These are phyloP conservation scores for Theobroma cacao DNA, from an alignment of 345 rosid species.

Conservation along the genomic window DNA sequence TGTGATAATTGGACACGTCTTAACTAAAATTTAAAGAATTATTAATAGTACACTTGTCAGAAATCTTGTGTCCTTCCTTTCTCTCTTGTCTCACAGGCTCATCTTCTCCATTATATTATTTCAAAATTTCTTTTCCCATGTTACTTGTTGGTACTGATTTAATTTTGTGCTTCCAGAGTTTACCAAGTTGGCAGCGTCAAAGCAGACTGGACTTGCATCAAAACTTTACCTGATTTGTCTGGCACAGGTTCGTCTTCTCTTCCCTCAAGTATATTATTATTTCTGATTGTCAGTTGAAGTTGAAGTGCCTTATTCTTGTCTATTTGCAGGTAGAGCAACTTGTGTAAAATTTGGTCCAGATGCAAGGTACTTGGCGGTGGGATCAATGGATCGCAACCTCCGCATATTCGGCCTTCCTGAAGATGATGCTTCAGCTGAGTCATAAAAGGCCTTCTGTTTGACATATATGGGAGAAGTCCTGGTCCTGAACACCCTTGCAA, in stretches of 20 bases:
- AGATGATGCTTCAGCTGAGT: constrained; percentile 46
- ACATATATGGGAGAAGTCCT: background rate
- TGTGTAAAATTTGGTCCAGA: constrained; percentile 78
- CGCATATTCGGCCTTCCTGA: constrained; percentile 76
- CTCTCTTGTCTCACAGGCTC: background rate
- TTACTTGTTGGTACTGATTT: background rate
- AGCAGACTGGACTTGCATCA: constrained; percentile 90
- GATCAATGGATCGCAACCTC: constrained; percentile 91
- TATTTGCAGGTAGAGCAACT: constrained; percentile 61
- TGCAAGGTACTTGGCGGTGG: constrained; percentile 77
- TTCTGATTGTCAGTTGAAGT: background rate
- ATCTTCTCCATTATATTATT: background rate
- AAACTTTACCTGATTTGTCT: constrained; percentile 89
- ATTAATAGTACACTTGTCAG: background rate
- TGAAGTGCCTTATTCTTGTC: background rate
- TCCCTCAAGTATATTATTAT: background rate
- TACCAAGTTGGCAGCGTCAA: constrained; percentile 91
- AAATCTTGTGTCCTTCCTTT: background rate
- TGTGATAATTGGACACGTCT: background rate
- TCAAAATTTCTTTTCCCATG: background rate
- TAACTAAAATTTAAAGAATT: background rate
- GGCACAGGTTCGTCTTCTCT: constrained; percentile 64
- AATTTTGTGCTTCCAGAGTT: constrained; percentile 43
- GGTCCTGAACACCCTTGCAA: background rate
- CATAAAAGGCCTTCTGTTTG: constrained; percentile 17